Evolutionary conservation across 2,329 filamentous ascomycete species (phyloP), one percentile per base, ranked within the genome.

Genomic region (Emmonsia crescens): DNA sequence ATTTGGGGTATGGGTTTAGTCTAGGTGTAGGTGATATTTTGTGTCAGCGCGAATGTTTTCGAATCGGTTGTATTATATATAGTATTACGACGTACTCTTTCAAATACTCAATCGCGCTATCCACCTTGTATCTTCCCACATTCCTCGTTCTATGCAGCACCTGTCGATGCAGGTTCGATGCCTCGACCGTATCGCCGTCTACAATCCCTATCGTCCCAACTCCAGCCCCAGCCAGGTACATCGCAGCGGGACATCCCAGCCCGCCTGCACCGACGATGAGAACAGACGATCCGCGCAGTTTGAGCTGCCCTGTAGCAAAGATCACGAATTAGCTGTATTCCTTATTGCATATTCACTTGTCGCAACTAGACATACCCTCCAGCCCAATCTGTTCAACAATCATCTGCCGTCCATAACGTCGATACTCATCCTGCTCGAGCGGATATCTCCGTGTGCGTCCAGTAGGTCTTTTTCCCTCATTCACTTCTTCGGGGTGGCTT

Each of bases 91-190:
- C 77, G 64, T 70, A 86, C 84, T 79, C 76, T 67, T 75, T 76
- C 4, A 89, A 72, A 68, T 82, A 85, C 19, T 78, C 72, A 60
- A 86, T 80, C 3, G 87, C 88, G 71, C 90, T 96, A 61, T 91
- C 84, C 2, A 94, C 91, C 75, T 97, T 97, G 62, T 79, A 80
- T 78, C 83, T 83, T 12, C 89, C 89, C 4, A 95, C 84, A 59
- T 84, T 83, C 2, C 79, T 77, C 0, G 85, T 89, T 2, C 82
- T 82, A 72, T 99, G 93, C 38, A 91, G 83, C 58, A 97, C 85
- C 75, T 99, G 94, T 0, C 94, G 86, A 77, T 97, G 94, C 16
- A 99, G 80, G 71, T 99, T 99, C 33, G 91, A 96, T 19, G 82
- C 77, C 72, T 97, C 94, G 36, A 99, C 93, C 0, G 80, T 80